Base-by-base conservation (phyloP, 768 basidiomycete species). In the Galerina sulciceps region DNA sequence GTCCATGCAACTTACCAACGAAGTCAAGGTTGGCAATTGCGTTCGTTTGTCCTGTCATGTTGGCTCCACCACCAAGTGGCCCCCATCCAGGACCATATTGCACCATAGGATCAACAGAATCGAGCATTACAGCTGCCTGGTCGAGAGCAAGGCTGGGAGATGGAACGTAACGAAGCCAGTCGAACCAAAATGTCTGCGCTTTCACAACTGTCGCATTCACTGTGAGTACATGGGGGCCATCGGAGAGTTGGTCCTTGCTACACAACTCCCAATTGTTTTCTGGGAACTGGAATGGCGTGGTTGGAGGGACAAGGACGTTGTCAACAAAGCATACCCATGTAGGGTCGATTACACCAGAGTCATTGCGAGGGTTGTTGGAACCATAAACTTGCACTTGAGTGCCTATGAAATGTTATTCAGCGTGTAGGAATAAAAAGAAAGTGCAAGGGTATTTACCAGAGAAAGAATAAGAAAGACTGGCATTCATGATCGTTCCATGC, bases 181-280 rank as follows among this genome's bases (percentile, higher is more conserved):
- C 73, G 20, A 73, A 56, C 67, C 64, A 73, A 50, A 74, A 74
- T 5, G 71, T 65, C 14, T 68, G 67, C 6, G 53, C 49, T 13
- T 54, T 53, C 37, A 26, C 11, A 6, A 67, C 66, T 1, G 62
- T 67, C 4, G 63, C 66, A 36, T 67, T 68, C 20, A 69, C 62
- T 9, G 64, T 67, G 6, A 71, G 57, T 15, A 59, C 58, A 55
- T 74, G 73, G 10, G 49, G 58, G 4, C 70, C 70, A 53, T 70
- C 69, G 2, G 43, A 15, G 15, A 72, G 58, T 8, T 44, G 51
- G 35, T 56, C 38, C 17, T 64, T 56, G 5, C 52, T 43, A 50
- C 71, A 73, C 18, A 73, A 61, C 4, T 53, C 15, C 67, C 66
- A 70, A 23, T 70, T 68, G 55, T 70, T 72, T 47, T 71, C 70